phyloP scores from a whole-genome alignment of 805 yeast genomes.

The Lipomyces sp. region DNA sequence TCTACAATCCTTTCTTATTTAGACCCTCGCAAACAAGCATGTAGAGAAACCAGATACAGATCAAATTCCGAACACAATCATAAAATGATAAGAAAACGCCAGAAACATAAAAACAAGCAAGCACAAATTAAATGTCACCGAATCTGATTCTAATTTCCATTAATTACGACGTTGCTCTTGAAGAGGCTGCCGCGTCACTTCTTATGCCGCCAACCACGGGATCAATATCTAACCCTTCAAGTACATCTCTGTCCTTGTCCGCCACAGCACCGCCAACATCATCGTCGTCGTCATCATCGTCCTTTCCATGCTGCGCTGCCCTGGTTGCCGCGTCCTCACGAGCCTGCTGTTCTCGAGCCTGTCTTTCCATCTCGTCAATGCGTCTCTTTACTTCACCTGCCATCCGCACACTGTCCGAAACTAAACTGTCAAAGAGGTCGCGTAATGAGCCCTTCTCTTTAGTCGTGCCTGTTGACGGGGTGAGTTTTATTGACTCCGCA shows the following conservation, averaged over 20 bases:
- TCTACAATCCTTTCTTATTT: too few relatives aligned
- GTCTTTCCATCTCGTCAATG: slow-evolving; percentile 56
- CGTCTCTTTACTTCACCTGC: slow-evolving; percentile 86
- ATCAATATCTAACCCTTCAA: slow-evolving; percentile 51
- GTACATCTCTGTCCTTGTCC: slow-evolving; percentile 51
- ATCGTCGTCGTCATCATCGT: slow-evolving; percentile 22
- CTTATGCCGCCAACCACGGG: slow-evolving; percentile 37
- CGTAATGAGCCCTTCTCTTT: slow-evolving; percentile 46
- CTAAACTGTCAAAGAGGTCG: slow-evolving; percentile 83
- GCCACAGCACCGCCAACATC: slow-evolving; percentile 30
- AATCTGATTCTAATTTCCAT: too few relatives aligned
- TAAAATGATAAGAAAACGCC: too few relatives aligned
- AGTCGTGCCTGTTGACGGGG: slow-evolving; percentile 21
- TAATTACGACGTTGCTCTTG: background rate
- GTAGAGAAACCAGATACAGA: too few relatives aligned
- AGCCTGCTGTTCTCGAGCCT: slow-evolving; percentile 33
- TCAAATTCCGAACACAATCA: too few relatives aligned
- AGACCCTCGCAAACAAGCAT: too few relatives aligned
- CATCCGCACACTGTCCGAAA: slow-evolving; percentile 89
- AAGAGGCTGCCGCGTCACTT: background rate
- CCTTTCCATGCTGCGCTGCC: slow-evolving; percentile 8
- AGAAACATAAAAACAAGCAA: too few relatives aligned
- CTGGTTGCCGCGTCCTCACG: slow-evolving; percentile 31
- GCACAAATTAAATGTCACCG: too few relatives aligned
- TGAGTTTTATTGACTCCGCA: slow-evolving; percentile 29